Percentiles rank a stretch among this genome's conserved stretches.
Conservation (phyloP, 345 rosid genomes). For the Populus euphratica region DNA sequence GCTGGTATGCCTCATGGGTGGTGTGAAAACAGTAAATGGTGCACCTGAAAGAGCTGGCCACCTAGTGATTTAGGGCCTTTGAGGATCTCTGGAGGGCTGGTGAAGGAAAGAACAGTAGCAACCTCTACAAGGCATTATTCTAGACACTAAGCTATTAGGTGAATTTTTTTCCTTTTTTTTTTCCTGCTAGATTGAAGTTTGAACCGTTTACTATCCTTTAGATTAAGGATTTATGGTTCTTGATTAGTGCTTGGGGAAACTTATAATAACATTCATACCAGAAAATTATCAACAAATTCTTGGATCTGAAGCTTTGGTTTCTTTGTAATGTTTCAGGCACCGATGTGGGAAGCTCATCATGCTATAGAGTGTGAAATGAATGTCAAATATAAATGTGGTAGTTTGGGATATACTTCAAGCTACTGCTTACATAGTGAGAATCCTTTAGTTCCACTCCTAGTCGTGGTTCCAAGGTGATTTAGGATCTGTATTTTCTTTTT, state of each 20-base stretch:
- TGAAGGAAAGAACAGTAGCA: background rate
- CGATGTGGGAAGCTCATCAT: slow-evolving; percentile 24
- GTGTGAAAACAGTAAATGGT: background rate
- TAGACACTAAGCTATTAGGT: background rate
- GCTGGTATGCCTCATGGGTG: background rate
- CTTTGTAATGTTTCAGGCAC: slow-evolving; percentile 32
- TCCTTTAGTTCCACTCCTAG: slow-evolving; percentile 40
- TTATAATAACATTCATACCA: background rate
- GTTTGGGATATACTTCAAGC: slow-evolving; percentile 21
- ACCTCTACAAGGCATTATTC: background rate
- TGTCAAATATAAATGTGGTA: slow-evolving; percentile 15
- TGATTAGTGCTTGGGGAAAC: too few species aligned
- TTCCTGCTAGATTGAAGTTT: background rate
- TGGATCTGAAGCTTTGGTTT: slow-evolving; percentile 14
- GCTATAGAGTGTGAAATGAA: slow-evolving; percentile 16
- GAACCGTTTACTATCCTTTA: background rate
- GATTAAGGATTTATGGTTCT: background rate
- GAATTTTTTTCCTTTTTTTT: too few species aligned
- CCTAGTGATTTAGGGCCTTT: background rate
- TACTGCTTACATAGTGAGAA: slow-evolving; percentile 31
- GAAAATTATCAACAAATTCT: background rate
- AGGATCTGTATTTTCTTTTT: slow-evolving; percentile 18
- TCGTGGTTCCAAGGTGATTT: slow-evolving; percentile 50
- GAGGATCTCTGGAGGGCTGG: background rate
- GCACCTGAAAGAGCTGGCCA: background rate